Conservation (phyloP, 2,329 filamentous ascomycete species). For the Iodosphaeria phyllophila region DNA sequence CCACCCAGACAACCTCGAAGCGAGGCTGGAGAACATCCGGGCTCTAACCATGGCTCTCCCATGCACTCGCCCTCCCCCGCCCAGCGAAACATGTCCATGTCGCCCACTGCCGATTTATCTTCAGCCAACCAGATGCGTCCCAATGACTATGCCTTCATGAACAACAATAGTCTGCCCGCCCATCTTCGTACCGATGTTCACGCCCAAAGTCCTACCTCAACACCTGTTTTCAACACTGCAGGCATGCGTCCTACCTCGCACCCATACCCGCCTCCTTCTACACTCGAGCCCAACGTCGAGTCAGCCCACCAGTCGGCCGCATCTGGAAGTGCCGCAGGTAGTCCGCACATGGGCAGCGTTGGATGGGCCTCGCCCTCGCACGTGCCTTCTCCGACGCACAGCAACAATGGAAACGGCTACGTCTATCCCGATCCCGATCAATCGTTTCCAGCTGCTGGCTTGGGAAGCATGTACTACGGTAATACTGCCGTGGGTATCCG, state of each 20-base stretch:
- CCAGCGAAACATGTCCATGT: conserved; percentile 64
- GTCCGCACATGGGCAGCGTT: conserved; percentile 65
- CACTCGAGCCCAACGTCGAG: conserved; percentile 70
- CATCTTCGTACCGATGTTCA: conserved; percentile 65
- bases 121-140: conserved; percentile 51
- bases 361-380: conserved; percentile 78
- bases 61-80: conserved; percentile 67
- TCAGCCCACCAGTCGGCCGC: conserved; percentile 50
- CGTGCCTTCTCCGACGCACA: conserved; percentile 53
- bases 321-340: conserved; percentile 55
- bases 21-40: conserved; percentile 51
- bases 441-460: conserved; percentile 32
- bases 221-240: conserved; percentile 38
- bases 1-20: conserved; percentile 33
- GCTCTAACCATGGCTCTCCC: conserved; percentile 55
- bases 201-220: conserved; percentile 47
- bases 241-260: conserved; percentile 71
- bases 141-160: conserved; percentile 60
- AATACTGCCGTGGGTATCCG: conserved; percentile 41
- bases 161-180: conserved; percentile 59
- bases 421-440: conserved; percentile 73
- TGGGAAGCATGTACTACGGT: conserved; percentile 56
- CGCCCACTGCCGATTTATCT: conserved; percentile 58
- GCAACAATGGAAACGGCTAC: conserved; percentile 39
- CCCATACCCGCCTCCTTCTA: conserved; percentile 63